A percentile compares a stretch with the other conserved stretches of the same genome.
phyloP scores from a whole-genome alignment of 75 land plant genomes.

The Pinus tabuliformis region DNA sequence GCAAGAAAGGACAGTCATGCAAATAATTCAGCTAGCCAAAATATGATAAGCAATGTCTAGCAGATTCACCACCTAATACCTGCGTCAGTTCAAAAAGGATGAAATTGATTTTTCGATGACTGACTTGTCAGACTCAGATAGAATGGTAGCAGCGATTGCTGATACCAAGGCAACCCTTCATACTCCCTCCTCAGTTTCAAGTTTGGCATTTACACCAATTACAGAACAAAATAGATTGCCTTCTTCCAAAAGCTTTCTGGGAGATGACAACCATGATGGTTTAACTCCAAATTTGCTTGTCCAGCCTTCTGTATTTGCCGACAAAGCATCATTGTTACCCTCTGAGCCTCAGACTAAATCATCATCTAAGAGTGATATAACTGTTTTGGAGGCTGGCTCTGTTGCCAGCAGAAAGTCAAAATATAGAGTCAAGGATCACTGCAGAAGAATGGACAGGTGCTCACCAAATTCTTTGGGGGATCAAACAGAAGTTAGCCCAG shows the following conservation, averaged over 20 bases:
- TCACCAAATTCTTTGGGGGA: background rate
- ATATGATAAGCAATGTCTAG: background rate
- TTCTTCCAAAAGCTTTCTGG: background rate
- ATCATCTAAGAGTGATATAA: slow-evolving; percentile 3
- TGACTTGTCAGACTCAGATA: too few species aligned
- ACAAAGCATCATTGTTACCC: background rate
- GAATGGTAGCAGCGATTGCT: too few species aligned
- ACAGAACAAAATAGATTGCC: background rate
- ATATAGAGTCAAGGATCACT: too few species aligned
- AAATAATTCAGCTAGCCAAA: background rate
- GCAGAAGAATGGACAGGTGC: background rate
- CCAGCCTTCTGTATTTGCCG: background rate
- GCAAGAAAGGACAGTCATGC: background rate
- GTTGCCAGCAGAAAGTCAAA: background rate
- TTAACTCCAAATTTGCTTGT: background rate
- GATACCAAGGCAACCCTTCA: too few species aligned
- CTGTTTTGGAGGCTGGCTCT: slow-evolving; percentile 1
- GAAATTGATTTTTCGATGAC: background rate
- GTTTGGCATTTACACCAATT: background rate
- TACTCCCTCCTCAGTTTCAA: too few species aligned
- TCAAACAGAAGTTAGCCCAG: background rate
- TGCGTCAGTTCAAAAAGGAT: background rate
- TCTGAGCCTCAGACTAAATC: background rate
- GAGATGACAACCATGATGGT: background rate
- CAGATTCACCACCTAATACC: background rate